These are phyloP conservation scores for Mucor lusitanicus DNA, from an alignment of 371 early-diverging fungal species.

Conservation along the genomic window DNA sequence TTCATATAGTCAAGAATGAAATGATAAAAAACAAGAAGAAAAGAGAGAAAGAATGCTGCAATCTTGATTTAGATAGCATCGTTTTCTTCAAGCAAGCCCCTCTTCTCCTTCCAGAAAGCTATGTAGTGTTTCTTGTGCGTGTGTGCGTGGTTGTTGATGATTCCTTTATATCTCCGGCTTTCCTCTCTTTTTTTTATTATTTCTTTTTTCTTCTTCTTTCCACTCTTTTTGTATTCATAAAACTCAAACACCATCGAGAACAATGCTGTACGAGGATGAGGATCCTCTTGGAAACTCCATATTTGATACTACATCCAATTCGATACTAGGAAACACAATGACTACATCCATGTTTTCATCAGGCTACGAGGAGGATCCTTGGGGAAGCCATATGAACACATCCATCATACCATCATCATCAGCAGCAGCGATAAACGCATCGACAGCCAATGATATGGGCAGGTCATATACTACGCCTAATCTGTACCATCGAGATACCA, in stretches of 20 bases:
- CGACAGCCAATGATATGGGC: constrained; percentile 5
- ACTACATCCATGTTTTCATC: constrained; percentile 31
- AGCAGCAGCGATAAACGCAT: not conserved
- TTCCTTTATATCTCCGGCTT: not conserved
- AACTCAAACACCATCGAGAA: not conserved
- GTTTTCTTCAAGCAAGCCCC: too few relatives aligned
- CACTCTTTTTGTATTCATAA: not conserved
- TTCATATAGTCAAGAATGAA: too few relatives aligned
- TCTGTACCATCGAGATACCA: constrained; percentile 3
- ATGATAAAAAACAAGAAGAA: too few relatives aligned
- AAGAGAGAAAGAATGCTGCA: too few relatives aligned
- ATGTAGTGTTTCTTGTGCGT: too few relatives aligned
- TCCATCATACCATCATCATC: not conserved
- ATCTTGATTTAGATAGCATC: too few relatives aligned
- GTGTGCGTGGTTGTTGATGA: not conserved
- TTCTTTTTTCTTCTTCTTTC: not conserved
- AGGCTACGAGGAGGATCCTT: constrained; percentile 38
- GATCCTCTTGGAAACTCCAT: constrained; percentile 34
- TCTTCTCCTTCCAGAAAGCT: too few relatives aligned
- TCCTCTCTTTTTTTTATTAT: too few relatives aligned
- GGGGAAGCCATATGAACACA: constrained; percentile 23
- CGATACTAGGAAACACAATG: constrained; percentile 24
- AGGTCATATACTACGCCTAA: constrained; percentile 26
- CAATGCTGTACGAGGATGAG: constrained; percentile 34
- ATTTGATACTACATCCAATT: constrained; percentile 20